These are phyloP conservation scores for Fraxinus albicans DNA, from an alignment of 305 asterid genomes.

Conservation along the genomic window DNA sequence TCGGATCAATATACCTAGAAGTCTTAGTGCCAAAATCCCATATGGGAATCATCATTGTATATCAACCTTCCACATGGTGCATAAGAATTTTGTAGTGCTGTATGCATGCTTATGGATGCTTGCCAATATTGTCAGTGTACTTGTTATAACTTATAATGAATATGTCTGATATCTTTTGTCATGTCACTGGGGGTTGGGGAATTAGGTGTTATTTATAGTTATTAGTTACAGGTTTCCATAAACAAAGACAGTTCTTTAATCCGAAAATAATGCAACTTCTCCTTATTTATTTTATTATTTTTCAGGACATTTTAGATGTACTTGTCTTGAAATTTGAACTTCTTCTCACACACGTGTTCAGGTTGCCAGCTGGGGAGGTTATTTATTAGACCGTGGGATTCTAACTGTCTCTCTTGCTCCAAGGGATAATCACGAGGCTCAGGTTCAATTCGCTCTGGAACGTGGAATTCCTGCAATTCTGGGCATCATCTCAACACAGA, in stretches of 20 bases:
- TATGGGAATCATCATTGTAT: not conserved
- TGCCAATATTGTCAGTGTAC: not conserved
- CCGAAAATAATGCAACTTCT: not conserved
- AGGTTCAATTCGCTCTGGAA: conserved; percentile 77
- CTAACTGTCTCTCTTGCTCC: conserved; percentile 74
- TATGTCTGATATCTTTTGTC: not conserved
- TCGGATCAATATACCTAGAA: not conserved
- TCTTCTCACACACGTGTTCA: conserved; percentile 7
- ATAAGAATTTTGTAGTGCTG: not conserved
- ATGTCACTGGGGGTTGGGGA: not conserved
- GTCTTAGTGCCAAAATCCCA: not conserved
- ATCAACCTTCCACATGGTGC: not conserved
- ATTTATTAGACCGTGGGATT: conserved; percentile 63
- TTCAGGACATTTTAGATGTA: not conserved
- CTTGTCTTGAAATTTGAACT: not conserved
- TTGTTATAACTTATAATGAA: not conserved
- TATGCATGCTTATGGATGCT: not conserved
- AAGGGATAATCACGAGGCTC: conserved; percentile 76
- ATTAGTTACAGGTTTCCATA: not conserved
- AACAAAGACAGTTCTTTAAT: not conserved
- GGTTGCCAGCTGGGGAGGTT: conserved; percentile 94
- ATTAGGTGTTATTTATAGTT: not conserved
- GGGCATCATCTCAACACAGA: conserved; percentile 54
- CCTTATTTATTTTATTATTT: not conserved
- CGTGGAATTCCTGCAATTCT: conserved; percentile 65